phyloP scores from a whole-genome alignment of 108 stramenopile species.

The Schizochytrium sp. region DNA sequence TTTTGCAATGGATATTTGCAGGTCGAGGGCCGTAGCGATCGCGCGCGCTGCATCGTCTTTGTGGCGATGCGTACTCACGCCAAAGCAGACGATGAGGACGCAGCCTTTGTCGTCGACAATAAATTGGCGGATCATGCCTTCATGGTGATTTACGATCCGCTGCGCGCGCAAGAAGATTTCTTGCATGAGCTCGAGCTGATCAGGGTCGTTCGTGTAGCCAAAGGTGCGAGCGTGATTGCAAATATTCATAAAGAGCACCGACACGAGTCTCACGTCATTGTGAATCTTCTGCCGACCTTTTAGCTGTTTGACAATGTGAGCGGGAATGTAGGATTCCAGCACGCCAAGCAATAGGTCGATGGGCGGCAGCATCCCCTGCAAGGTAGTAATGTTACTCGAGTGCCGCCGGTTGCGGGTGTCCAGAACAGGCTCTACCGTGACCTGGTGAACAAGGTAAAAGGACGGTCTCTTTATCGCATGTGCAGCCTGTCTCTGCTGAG shows the following conservation, averaged over 20 bases:
- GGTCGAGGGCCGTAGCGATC: conserved; percentile 16
- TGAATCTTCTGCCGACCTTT: background rate
- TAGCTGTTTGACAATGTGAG: background rate
- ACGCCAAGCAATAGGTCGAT: background rate
- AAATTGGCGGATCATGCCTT: conserved; percentile 27
- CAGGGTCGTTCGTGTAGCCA: background rate
- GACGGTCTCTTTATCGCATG: background rate
- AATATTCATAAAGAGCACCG: conserved; percentile 6
- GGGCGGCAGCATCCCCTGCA: background rate
- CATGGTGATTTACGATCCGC: conserved; percentile 12
- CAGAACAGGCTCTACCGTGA: background rate
- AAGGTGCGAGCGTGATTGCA: background rate
- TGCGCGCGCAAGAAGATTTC: background rate
- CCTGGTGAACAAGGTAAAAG: background rate
- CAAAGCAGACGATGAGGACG: conserved; percentile 25
- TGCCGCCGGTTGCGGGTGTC: background rate
- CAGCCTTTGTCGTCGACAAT: conserved; percentile 31
- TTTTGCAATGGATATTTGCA: background rate
- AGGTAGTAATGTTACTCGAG: background rate
- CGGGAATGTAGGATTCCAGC: conserved; percentile 7
- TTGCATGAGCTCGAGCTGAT: conserved; percentile 21
- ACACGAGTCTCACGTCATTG: background rate
- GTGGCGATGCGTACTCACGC: background rate
- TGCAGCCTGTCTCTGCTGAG: no score
- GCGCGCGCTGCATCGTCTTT: conserved; percentile 20